These are phyloP conservation scores for Rhododendron molle DNA, from an alignment of 148 eudicot species.

Conservation along the genomic window DNA sequence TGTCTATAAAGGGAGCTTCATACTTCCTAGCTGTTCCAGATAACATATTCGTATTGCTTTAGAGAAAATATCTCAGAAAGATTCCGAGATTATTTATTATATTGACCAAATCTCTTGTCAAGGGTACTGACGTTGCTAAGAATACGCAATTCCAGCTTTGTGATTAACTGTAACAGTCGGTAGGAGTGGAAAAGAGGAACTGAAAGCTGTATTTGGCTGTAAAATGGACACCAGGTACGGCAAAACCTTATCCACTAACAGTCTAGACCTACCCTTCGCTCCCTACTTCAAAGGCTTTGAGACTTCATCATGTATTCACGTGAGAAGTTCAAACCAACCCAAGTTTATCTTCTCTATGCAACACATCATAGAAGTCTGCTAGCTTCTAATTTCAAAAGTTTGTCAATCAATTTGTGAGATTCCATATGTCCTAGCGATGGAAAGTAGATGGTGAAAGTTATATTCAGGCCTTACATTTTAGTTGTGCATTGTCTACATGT, in stretches of 20 bases:
- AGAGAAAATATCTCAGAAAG: background rate
- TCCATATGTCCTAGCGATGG: background rate
- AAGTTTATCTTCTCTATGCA: background rate
- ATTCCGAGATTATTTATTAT: background rate
- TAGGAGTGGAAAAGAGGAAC: background rate
- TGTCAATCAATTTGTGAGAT: background rate
- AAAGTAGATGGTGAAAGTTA: background rate
- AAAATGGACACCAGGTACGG: background rate
- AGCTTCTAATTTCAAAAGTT: background rate
- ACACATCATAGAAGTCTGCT: background rate
- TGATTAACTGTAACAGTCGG: background rate
- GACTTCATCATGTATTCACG: background rate
- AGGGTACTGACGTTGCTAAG: background rate
- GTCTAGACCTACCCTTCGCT: background rate
- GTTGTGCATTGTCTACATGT: background rate
- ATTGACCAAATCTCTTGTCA: background rate
- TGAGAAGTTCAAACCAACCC: background rate
- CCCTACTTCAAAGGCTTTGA: background rate
- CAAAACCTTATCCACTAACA: background rate
- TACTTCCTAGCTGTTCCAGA: slow-evolving; percentile 13
- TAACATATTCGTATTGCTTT: background rate
- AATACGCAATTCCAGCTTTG: background rate
- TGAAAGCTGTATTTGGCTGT: background rate
- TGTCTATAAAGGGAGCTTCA: background rate
- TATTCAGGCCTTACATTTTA: background rate